A percentile compares a stretch with the other conserved stretches of the same genome.
These are phyloP conservation scores for Immersiporthe knoxdaviesiana DNA, from an alignment of 2,329 filamentous ascomycete genomes.

Conservation along the genomic window DNA sequence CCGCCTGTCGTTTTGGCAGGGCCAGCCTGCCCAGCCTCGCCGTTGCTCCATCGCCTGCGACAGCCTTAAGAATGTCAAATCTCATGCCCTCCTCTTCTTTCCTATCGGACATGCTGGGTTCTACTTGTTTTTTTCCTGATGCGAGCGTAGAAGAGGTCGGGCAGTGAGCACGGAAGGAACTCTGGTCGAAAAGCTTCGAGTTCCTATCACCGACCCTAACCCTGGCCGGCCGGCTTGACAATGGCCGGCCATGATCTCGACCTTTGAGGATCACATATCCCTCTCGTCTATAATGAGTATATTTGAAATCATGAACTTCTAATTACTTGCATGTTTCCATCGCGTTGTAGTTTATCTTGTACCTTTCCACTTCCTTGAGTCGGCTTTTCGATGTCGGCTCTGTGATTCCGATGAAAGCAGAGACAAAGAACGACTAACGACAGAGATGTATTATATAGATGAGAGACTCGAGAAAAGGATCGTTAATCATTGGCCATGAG, in stretches of 20 bases:
- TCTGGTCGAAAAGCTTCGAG: not conserved
- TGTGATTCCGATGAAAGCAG: no score
- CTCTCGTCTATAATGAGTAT: no score
- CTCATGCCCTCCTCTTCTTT: constrained; percentile 36
- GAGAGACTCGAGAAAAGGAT: not conserved
- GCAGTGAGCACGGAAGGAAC: not conserved
- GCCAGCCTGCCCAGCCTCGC: constrained; percentile 71
- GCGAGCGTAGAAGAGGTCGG: not conserved
- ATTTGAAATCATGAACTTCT: no score
- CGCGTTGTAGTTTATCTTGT: no score
- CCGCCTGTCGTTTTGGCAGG: constrained; percentile 62
- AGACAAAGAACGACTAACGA: not conserved
- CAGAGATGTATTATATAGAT: not conserved
- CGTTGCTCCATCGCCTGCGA: constrained; percentile 44
- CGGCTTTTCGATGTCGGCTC: not conserved
- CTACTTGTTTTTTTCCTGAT: not conserved
- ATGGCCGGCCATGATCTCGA: not conserved
- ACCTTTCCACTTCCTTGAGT: not conserved
- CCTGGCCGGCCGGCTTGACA: not conserved
- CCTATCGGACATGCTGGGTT: constrained; percentile 30
- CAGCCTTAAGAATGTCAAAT: constrained; percentile 53
- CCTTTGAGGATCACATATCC: not conserved
- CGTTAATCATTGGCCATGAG: not conserved
- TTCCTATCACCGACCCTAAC: not conserved
- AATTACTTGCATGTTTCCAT: no score